phyloP scores from a whole-genome alignment of 2,329 filamentous ascomycete genomes.

The Fusarium newnesense region DNA sequence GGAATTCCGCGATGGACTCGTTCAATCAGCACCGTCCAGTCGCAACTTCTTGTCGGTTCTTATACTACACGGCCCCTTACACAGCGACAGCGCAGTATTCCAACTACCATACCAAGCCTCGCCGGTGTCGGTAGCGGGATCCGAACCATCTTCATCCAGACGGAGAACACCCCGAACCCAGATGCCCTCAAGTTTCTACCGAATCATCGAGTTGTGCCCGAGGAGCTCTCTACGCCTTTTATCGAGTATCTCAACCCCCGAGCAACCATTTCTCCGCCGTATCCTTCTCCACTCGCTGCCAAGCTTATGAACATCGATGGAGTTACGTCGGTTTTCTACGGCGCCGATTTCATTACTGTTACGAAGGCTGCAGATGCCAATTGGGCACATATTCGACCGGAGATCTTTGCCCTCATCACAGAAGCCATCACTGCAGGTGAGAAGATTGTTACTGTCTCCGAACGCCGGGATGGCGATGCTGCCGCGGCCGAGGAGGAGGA shows the following conservation, averaged over 20 bases:
- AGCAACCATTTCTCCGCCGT: slow-evolving; percentile 85
- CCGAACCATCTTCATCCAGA: slow-evolving; percentile 97
- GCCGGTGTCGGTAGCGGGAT: slow-evolving; percentile 49
- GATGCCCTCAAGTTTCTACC: slow-evolving; percentile 97
- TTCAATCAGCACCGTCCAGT: slow-evolving; percentile 42
- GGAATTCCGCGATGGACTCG: slow-evolving; percentile 43
- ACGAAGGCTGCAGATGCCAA: slow-evolving; percentile 88
- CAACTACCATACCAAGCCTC: slow-evolving; percentile 32
- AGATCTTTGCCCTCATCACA: slow-evolving; percentile 94
- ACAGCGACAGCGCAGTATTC: slow-evolving; percentile 22
- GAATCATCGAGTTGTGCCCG: slow-evolving; percentile 85
- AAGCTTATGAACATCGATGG: slow-evolving; percentile 94
- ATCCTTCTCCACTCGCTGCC: slow-evolving; percentile 90
- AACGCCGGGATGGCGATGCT: slow-evolving; percentile 65
- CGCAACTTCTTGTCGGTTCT: slow-evolving; percentile 30
- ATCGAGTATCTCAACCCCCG: slow-evolving; percentile 93
- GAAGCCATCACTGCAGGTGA: slow-evolving; percentile 89
- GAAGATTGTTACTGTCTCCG: slow-evolving; percentile 78
- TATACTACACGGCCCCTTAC: slow-evolving; percentile 38
- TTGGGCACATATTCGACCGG: slow-evolving; percentile 95
- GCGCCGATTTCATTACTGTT: slow-evolving; percentile 94
- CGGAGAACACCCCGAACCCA: slow-evolving; percentile 91
- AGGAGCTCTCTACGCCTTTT: slow-evolving; percentile 77
- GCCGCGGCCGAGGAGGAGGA: slow-evolving; percentile 64
- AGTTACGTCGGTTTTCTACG: slow-evolving; percentile 95